phyloP scores from a whole-genome alignment of 371 early-diverging fungal genomes.

The Apophysomyces ossiformis region DNA sequence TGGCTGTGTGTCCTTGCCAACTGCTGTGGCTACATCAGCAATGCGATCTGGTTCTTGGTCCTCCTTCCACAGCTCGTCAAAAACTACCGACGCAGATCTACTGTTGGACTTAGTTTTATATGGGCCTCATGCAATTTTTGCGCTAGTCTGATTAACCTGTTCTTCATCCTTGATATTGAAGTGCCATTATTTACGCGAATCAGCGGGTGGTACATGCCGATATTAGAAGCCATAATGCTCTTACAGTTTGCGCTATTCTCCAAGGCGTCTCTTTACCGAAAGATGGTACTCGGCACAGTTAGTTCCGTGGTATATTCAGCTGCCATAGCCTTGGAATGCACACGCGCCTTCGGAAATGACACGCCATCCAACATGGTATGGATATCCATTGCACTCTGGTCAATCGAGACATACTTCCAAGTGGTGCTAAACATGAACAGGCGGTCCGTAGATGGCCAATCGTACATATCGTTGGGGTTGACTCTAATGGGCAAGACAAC shows the following conservation, averaged over 20 bases:
- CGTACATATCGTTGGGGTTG: not conserved
- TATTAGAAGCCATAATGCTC: not conserved
- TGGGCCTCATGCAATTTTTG: conserved; percentile 6
- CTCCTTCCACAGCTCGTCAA: conserved; percentile 1
- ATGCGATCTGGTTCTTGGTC: conserved; percentile 6
- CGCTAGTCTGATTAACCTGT: not conserved
- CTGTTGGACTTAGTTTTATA: not conserved
- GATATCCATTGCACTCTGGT: conserved; percentile 5
- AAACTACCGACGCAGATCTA: not conserved
- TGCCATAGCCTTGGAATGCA: conserved; percentile 8
- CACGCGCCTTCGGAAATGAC: not conserved
- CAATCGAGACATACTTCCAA: conserved; percentile 6
- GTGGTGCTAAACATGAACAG: not conserved
- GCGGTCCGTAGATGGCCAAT: conserved; percentile 4
- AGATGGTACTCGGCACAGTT: not conserved
- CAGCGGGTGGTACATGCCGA: conserved; percentile 3
- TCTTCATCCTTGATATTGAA: not conserved
- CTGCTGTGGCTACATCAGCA: conserved; percentile 9
- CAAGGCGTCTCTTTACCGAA: not conserved
- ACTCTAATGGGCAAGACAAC: conserved; percentile 4
- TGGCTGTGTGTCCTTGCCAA: not conserved
- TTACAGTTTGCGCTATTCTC: conserved; percentile 4
- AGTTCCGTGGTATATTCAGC: not conserved
- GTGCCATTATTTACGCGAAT: not conserved
- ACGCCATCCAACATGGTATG: conserved; percentile 1